Evolutionary conservation across 2,329 filamentous ascomycete species (phyloP), one percentile per base, ranked within the genome.

Genomic region (Diaporthe sp.): DNA sequence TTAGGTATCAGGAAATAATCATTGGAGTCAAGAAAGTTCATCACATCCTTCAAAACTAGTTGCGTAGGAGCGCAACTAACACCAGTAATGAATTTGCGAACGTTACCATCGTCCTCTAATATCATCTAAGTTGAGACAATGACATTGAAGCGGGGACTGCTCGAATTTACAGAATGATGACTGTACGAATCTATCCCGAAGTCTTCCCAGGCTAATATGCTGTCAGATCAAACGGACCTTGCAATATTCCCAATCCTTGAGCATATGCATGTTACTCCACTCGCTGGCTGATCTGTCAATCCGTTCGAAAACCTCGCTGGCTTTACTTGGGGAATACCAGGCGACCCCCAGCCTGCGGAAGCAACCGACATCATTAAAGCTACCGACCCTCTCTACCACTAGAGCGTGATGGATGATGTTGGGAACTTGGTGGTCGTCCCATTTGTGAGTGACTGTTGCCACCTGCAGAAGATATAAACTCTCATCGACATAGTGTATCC

Each of bases 271-370:
- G n/a, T 49, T 19, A 9, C 7, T 37, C 44, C 19, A 51, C 1
- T 51, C 61, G 2, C 5, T 34, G 19, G 17, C 25, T 49, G 61
- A 6, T 12, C 42, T 9, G 5, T 22, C 7, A 15, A 25, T 4
- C 19, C 28, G 8, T 13, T 44, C 9, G 6, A 3, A 3, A 4
- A 13, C 3, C 4, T 1, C 7, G 3, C 6, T 1, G 8, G n/a
- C 15, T 22, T 1, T 44, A 5, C 1, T 46, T 5, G 37, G 22
- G 9, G 28, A 49, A 19, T 49, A 51, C 44, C 44, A 67, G 10
- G 44, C 61, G 10, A 51, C 28, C 10, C 61, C 61, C 2, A 67
- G 28, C 44, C 61, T 67, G 61, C 61, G 61, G 6, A 51, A 67
- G 44, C 61, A 67, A n/a, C 22, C 12, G 1, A 51, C 1, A 2